A percentile compares a stretch with the other conserved stretches of the same genome.
Conservation (phyloP, 192 early-diverging fungal species). For the Dissophora ornata region DNA sequence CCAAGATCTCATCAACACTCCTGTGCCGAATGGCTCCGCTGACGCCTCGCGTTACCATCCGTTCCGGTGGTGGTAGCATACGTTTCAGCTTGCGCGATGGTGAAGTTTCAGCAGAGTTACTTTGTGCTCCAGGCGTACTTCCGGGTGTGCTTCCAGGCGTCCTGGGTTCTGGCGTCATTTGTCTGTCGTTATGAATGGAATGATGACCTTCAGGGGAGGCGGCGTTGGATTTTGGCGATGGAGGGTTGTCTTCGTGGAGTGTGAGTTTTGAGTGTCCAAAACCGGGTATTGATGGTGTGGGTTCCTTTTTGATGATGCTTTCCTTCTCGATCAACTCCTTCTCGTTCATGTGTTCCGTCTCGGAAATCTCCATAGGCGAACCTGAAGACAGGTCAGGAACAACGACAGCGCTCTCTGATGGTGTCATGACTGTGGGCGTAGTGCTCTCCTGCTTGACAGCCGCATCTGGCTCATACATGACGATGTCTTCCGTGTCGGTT, state of each 20-base stretch:
- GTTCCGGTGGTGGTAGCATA: constrained; percentile 61
- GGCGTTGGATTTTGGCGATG: constrained; percentile 38
- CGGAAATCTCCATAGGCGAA: constrained; percentile 36
- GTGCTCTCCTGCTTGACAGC: constrained; percentile 41
- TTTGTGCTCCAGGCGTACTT: constrained; percentile 40
- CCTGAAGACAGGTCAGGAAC: constrained; percentile 43
- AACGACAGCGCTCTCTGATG: constrained; percentile 44
- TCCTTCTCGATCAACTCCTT: constrained; percentile 21
- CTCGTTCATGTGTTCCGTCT: constrained; percentile 22
- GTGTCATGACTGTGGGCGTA: constrained; percentile 49
- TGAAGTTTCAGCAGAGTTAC: constrained; percentile 46
- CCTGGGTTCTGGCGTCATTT: constrained; percentile 47
- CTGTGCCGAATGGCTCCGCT: constrained; percentile 68
- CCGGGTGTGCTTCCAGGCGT: constrained; percentile 52
- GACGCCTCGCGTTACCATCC: constrained; percentile 69
- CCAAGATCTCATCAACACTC: constrained; percentile 68
- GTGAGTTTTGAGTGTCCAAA: neutral
- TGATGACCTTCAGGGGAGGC: constrained; percentile 17
- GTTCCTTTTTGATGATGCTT: constrained; percentile 31
- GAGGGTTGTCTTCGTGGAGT: constrained; percentile 19
- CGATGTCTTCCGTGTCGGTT: constrained; percentile 20
- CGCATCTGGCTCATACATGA: constrained; percentile 22
- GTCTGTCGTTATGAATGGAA: constrained; percentile 18
- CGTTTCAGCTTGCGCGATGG: constrained; percentile 57
- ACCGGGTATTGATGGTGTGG: constrained; percentile 39